Evolutionary conservation across 2,329 filamentous ascomycete genomes (phyloP), one percentile per base, ranked within the genome.

Genomic region (Chaetomium olivaceum): DNA sequence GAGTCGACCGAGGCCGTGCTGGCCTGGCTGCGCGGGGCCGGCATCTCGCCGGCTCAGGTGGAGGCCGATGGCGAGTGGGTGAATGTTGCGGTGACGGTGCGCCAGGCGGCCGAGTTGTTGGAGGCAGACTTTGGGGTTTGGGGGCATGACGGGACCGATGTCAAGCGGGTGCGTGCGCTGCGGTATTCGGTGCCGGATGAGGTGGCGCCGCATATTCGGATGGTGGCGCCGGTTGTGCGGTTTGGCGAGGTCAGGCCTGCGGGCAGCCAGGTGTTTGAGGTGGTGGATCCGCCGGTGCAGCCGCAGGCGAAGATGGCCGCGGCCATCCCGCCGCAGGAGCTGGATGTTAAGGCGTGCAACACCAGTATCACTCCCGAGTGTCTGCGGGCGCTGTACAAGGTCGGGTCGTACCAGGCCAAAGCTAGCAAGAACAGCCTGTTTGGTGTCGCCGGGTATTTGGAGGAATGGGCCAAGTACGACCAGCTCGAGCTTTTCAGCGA

Each of bases 181-280:
- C 76, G 81, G 58, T 91, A 90, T 75, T 89, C 86, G 0, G 80
- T 91, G 1, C 89, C 88, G 0, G 78, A 78, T 56, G 75, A 80
- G 0, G 74, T 91, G 7, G 78, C 80, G 55, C 70, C 78, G 54
- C 80, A 86, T 70, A 80, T 91, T 65, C 83, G 84, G 64, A 80
- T 89, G 74, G 85, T 90, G 52, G 85, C 89, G 72, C 88, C 88
- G 0, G 89, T 87, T 0, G 89, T 85, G 3, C 80, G 83, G 54
- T 90, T 90, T 65, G 83, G 84, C 9, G 77, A 81, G 62, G 77
- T 83, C 27, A 77, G 76, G 60, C 77, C 65, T 69, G 67, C 56
- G 70, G 71, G 59, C 57, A 74, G 74, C 36, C 75, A 74, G 68
- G 71, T 73, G 61, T 73, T 73, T 39, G 51, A 64, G 39, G 58